phyloP scores from a whole-genome alignment of 352 stramenopile genomes.

The Globisporangium yorkense region DNA sequence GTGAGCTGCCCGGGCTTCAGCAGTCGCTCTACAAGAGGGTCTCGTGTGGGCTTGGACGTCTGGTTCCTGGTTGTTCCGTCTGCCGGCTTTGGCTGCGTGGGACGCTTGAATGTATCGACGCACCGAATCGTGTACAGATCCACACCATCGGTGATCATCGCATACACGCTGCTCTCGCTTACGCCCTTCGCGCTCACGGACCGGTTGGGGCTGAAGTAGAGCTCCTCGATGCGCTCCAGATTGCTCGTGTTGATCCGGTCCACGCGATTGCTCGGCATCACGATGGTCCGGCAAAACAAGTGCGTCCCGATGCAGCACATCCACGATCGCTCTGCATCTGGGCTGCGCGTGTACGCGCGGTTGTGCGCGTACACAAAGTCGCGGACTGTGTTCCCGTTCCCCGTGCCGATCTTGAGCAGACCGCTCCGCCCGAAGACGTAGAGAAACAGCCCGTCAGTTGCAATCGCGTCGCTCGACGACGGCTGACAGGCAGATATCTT shows the following conservation, averaged over 20 bases:
- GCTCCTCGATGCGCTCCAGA: constrained; percentile 39
- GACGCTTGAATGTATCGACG: constrained; percentile 49
- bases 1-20: constrained; percentile 8
- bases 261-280: constrained; percentile 56
- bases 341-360: constrained; percentile 40
- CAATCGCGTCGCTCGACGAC: constrained; percentile 63
- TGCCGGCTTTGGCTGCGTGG: constrained; percentile 18
- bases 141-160: constrained; percentile 57
- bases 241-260: constrained; percentile 48
- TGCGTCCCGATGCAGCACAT: constrained; percentile 55
- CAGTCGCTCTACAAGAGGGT: constrained; percentile 3
- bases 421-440: constrained; percentile 64
- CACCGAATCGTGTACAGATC: constrained; percentile 63
- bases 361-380: constrained; percentile 73
- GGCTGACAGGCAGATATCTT: constrained; percentile 58
- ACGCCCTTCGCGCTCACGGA: constrained; percentile 24
- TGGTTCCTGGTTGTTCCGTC: constrained; percentile 23
- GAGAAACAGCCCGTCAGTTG: constrained; percentile 58
- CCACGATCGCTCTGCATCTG: constrained; percentile 72
- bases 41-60: background rate
- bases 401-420: constrained; percentile 68
- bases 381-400: constrained; percentile 49
- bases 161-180: constrained; percentile 61
- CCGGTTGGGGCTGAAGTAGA: constrained; percentile 45
- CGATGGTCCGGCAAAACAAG: constrained; percentile 70